phyloP scores from a whole-genome alignment of 2,329 filamentous ascomycete species.

The Alternaria metachromatica region DNA sequence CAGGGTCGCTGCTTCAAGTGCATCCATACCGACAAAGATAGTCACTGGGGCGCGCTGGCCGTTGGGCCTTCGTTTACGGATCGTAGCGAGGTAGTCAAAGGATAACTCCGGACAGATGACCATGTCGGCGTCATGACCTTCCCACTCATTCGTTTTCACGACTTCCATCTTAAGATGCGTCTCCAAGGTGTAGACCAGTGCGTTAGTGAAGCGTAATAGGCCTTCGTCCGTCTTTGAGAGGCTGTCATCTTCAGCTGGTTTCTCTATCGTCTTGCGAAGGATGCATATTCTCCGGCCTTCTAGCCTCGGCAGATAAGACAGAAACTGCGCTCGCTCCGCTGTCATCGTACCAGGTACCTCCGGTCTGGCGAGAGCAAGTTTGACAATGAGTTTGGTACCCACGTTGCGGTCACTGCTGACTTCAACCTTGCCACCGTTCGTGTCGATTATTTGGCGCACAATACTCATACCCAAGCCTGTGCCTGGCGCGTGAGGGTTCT shows the following conservation, averaged over 20 bases:
- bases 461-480: constrained; percentile 41
- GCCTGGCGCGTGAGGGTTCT: constrained; percentile 31
- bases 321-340: constrained; percentile 17
- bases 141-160: constrained; percentile 32
- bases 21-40: constrained; percentile 43
- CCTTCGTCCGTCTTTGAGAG: constrained; percentile 21
- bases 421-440: constrained; percentile 37
- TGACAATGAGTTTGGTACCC: constrained; percentile 29
- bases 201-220: constrained; percentile 27
- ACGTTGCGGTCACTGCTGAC: constrained; percentile 26
- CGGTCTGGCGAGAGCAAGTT: constrained; percentile 20
- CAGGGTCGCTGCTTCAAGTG: constrained; percentile 42
- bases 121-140: constrained; percentile 31
- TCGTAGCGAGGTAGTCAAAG: constrained; percentile 38
- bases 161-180: constrained; percentile 37
- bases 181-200: constrained; percentile 28
- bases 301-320: constrained; percentile 25
- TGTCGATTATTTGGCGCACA: constrained; percentile 37
- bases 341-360: neutral
- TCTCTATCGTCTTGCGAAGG: constrained; percentile 16
- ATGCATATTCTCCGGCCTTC: constrained; percentile 35
- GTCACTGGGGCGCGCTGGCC: constrained; percentile 28
- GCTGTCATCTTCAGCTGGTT: neutral
- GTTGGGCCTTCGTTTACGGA: constrained; percentile 20
- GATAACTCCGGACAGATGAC: constrained; percentile 44